phyloP scores from a whole-genome alignment of 805 yeast genomes.

The Ogataea corticis region DNA sequence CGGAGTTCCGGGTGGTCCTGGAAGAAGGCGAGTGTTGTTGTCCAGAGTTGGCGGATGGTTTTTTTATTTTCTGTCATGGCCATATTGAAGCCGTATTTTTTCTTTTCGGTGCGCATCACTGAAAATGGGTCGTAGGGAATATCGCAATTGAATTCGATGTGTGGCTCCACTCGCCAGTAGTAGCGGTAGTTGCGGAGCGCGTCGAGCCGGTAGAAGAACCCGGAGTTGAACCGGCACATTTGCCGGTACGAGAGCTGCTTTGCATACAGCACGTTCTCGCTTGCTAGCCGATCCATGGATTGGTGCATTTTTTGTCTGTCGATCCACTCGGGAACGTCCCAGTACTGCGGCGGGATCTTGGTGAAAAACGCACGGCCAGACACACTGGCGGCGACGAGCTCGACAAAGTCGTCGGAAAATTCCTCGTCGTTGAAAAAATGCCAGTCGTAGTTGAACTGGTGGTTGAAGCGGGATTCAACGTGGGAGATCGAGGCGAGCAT shows the following conservation, averaged over 20 bases:
- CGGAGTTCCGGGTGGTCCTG: slow-evolving; percentile 38
- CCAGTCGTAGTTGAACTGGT: slow-evolving; percentile 42
- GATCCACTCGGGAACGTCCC: slow-evolving; percentile 49
- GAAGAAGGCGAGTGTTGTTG: slow-evolving; percentile 44
- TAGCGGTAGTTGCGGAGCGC: slow-evolving; percentile 47
- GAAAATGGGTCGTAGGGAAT: slow-evolving; percentile 49
- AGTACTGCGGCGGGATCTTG: slow-evolving; percentile 43
- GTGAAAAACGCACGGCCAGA: slow-evolving; percentile 47
- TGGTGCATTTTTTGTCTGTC: slow-evolving; percentile 36
- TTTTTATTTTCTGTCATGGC: slow-evolving; percentile 48
- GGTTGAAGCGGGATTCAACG: slow-evolving; percentile 41
- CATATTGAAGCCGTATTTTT: slow-evolving; percentile 51
- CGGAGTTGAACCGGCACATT: slow-evolving; percentile 56
- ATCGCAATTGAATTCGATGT: slow-evolving; percentile 49
- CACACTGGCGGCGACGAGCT: slow-evolving; percentile 29
- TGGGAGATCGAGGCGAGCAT: slow-evolving; percentile 39
- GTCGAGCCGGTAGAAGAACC: slow-evolving; percentile 54
- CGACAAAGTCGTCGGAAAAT: slow-evolving; percentile 40
- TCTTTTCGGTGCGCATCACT: slow-evolving; percentile 47
- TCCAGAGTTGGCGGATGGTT: slow-evolving; percentile 53
- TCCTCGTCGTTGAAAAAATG: slow-evolving; percentile 48
- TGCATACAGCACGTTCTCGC: slow-evolving; percentile 51
- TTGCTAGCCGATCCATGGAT: slow-evolving; percentile 28
- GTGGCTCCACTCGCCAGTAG: slow-evolving; percentile 64
- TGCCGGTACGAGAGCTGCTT: slow-evolving; percentile 63